Evolutionary conservation across 306 rosid genomes (phyloP).

Genomic region (Glycyrrhiza uralensis): DNA sequence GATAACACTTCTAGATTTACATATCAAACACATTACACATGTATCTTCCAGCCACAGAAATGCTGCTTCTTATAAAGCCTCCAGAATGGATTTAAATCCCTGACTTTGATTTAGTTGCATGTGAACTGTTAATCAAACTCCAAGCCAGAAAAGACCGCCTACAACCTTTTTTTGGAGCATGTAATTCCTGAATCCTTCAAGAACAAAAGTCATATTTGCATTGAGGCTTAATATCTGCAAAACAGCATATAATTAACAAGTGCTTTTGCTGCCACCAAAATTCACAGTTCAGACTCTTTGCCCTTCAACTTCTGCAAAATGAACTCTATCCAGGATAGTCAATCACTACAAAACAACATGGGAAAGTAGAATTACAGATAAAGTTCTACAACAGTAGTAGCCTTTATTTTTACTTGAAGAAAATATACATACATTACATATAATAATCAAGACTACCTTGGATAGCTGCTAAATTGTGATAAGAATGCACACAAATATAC

Average conservation of each 20-base stretch:
- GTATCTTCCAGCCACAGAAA: neutral
- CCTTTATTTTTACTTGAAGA: neutral
- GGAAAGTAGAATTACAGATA: neutral
- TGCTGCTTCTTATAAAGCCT: constrained; percentile 5
- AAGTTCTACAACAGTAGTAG: neutral
- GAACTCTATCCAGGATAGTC: constrained; percentile 18
- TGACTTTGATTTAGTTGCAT: constrained; percentile 12
- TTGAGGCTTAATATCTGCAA: constrained; percentile 1
- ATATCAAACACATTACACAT: neutral
- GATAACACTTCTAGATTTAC: too few species aligned
- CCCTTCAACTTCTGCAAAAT: constrained; percentile 38
- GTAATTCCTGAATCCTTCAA: constrained; percentile 1
- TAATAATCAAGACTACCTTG: neutral
- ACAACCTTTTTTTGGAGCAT: constrained; percentile 4
- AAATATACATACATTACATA: neutral
- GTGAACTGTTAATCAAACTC: constrained; percentile 17
- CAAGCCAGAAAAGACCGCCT: constrained; percentile 8
- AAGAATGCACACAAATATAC: constrained; percentile 19
- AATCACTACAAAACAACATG: constrained; percentile 1
- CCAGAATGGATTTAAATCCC: constrained; percentile 5
- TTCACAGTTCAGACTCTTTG: constrained; percentile 3
- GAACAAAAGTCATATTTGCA: constrained; percentile 6
- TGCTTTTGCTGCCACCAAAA: constrained; percentile 11
- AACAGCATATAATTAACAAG: neutral
- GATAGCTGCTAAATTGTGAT: neutral